Percentiles rank a stretch among this genome's conserved stretches.
phyloP scores from a whole-genome alignment of 352 stramenopile genomes.

The Lagenidium giganteum region DNA sequence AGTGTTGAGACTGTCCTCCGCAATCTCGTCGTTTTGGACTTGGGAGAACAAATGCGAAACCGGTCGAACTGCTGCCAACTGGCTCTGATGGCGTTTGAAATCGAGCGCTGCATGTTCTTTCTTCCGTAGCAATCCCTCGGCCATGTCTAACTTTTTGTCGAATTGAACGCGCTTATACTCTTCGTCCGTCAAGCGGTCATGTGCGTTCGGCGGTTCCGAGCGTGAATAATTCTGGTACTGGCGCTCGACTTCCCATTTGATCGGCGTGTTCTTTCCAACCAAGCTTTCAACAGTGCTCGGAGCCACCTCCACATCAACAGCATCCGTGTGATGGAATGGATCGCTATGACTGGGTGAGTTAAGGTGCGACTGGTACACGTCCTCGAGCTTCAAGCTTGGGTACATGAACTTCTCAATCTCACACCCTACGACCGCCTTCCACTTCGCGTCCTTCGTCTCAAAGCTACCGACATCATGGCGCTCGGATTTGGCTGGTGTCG shows the following conservation, averaged over 20 bases:
- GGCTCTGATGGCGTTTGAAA: constrained; percentile 14
- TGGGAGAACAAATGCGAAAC: too few relatives aligned
- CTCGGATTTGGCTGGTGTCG: too few relatives aligned
- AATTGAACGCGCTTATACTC: constrained; percentile 34
- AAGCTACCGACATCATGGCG: constrained; percentile 35
- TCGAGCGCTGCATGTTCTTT: constrained; percentile 25
- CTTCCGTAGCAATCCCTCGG: constrained; percentile 43
- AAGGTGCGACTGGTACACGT: constrained; percentile 22
- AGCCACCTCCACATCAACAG: too few relatives aligned
- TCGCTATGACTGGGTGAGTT: not conserved
- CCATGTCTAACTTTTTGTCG: constrained; percentile 51
- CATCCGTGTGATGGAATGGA: not conserved
- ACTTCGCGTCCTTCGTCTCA: constrained; percentile 50
- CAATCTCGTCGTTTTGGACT: too few relatives aligned
- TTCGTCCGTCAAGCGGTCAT: constrained; percentile 16
- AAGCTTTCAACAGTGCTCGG: constrained; percentile 31
- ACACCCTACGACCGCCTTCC: constrained; percentile 52
- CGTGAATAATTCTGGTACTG: constrained; percentile 26
- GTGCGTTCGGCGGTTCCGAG: constrained; percentile 15
- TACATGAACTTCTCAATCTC: constrained; percentile 77
- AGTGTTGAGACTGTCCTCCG: constrained; percentile 22
- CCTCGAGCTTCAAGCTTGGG: constrained; percentile 52
- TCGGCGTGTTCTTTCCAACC: constrained; percentile 27
- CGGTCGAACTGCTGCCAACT: too few relatives aligned
- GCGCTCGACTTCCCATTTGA: constrained; percentile 50